Evolutionary conservation across 208 protist genomes (phyloP).

Genomic region (Acanthamoeba healyi): DNA sequence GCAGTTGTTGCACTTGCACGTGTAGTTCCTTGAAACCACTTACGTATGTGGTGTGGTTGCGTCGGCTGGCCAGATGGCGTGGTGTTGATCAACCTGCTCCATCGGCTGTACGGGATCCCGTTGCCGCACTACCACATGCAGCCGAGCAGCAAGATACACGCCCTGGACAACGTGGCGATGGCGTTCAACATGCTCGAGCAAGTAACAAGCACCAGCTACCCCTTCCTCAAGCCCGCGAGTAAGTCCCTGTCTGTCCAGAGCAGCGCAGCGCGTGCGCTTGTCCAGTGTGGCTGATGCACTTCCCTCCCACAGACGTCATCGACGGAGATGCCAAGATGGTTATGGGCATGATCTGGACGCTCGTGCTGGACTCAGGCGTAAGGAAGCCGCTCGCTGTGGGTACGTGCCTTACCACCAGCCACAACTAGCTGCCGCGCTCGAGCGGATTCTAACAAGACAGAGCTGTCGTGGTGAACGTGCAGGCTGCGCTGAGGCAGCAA

Average conservation of each 20-base stretch:
- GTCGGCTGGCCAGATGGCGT: constrained; percentile 40
- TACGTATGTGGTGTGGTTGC: background rate
- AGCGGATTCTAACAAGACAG: background rate
- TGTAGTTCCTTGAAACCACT: background rate
- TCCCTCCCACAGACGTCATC: constrained; percentile 43
- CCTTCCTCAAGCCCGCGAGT: constrained; percentile 69
- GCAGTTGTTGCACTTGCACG: too few species aligned
- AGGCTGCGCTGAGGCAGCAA: background rate
- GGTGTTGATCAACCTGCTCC: constrained; percentile 49
- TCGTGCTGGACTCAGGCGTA: constrained; percentile 59
- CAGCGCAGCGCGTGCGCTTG: too few species aligned
- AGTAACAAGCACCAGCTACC: background rate
- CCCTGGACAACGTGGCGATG: constrained; percentile 44
- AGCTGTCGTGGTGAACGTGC: background rate
- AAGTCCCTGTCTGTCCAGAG: too few species aligned
- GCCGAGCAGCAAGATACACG: constrained; percentile 36
- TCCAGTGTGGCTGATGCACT: too few species aligned
- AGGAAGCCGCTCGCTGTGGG: constrained; percentile 16
- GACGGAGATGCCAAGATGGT: constrained; percentile 71
- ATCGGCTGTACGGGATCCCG: constrained; percentile 8
- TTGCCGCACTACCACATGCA: constrained; percentile 49
- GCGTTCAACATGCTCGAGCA: constrained; percentile 64
- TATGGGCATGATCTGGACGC: constrained; percentile 68
- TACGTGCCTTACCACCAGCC: too few species aligned
- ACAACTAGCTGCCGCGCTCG: too few species aligned